A percentile compares a stretch with the other conserved stretches of the same genome.
Evolutionary conservation across 1,284 basidiomycete genomes (phyloP).

Genomic region (Chondrostereum purpureum): DNA sequence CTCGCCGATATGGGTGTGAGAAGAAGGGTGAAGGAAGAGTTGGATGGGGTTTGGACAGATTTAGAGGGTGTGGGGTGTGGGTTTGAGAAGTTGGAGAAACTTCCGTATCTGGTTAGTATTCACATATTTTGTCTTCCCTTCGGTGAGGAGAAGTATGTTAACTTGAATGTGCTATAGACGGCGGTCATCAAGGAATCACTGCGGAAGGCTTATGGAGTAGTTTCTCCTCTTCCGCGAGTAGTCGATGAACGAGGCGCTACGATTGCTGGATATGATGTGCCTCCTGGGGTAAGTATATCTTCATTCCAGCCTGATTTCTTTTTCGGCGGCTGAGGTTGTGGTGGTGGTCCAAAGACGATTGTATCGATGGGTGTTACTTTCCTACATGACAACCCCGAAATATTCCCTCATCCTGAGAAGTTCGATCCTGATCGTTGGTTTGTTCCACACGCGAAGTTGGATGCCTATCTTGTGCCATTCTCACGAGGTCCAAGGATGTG

Average conservation of each 20-base stretch:
- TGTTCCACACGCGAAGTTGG: background rate
- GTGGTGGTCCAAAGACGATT: conserved; percentile 9
- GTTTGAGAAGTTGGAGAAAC: background rate
- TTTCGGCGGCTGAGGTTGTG: background rate
- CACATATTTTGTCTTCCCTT: background rate
- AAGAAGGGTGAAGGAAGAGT: background rate
- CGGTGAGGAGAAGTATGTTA: background rate
- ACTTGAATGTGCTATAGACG: conserved; percentile 19
- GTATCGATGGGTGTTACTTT: conserved; percentile 20
- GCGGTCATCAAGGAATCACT: conserved; percentile 28
- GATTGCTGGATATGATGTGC: conserved; percentile 22
- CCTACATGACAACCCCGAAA: conserved; percentile 19
- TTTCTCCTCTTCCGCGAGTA: conserved; percentile 26
- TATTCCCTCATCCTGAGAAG: conserved; percentile 18
- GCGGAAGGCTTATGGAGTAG: conserved; percentile 25
- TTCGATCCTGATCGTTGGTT: conserved; percentile 24
- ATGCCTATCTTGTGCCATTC: background rate
- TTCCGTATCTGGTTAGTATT: background rate
- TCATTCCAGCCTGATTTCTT: background rate
- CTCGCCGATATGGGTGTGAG: background rate
- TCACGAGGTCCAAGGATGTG: background rate
- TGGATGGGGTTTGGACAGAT: background rate
- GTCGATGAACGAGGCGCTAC: conserved; percentile 19
- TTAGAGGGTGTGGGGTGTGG: no score
- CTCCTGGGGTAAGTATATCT: conserved; percentile 22